Evolutionary conservation across 192 early-diverging fungal genomes (phyloP).

Genomic region (Coemansia sp.): DNA sequence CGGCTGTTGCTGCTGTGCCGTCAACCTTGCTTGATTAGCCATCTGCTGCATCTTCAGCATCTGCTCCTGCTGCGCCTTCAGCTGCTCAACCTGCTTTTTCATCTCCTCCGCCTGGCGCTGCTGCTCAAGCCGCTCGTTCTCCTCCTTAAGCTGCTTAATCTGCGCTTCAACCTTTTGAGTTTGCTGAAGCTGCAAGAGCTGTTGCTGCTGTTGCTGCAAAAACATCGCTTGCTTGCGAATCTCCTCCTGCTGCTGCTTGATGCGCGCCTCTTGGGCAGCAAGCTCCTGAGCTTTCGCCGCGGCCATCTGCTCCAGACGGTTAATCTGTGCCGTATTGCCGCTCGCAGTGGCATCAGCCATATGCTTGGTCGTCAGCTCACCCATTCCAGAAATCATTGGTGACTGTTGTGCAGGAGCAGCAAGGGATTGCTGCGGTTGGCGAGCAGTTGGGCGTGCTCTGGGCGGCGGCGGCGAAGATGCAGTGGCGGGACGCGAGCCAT

Average conservation of each 20-base stretch:
- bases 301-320: slow-evolving; percentile 38
- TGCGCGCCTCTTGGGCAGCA: slow-evolving; percentile 34
- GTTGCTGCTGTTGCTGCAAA: slow-evolving; percentile 48
- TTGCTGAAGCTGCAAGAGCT: slow-evolving; percentile 48
- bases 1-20: slow-evolving; percentile 6
- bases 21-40: slow-evolving; percentile 26
- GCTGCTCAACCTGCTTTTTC: slow-evolving; percentile 34
- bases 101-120: slow-evolving; percentile 41
- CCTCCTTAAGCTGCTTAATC: slow-evolving; percentile 46
- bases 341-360: slow-evolving; percentile 47
- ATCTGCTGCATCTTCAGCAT: slow-evolving; percentile 53
- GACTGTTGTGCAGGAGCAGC: neutral
- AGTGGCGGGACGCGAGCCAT: slow-evolving; percentile 1
- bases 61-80: slow-evolving; percentile 47
- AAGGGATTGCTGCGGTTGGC: slow-evolving; percentile 7
- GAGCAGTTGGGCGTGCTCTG: slow-evolving; percentile 26
- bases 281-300: slow-evolving; percentile 44
- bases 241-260: slow-evolving; percentile 48
- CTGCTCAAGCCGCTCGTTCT: slow-evolving; percentile 43
- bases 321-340: slow-evolving; percentile 46
- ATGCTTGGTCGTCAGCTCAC: slow-evolving; percentile 32
- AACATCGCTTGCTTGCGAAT: slow-evolving; percentile 47
- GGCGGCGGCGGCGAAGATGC: slow-evolving; percentile 10
- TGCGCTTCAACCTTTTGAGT: slow-evolving; percentile 52
- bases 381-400: slow-evolving; percentile 2